Evolutionary conservation across 306 rosid genomes (phyloP).

Genomic region (Quercus variabilis): DNA sequence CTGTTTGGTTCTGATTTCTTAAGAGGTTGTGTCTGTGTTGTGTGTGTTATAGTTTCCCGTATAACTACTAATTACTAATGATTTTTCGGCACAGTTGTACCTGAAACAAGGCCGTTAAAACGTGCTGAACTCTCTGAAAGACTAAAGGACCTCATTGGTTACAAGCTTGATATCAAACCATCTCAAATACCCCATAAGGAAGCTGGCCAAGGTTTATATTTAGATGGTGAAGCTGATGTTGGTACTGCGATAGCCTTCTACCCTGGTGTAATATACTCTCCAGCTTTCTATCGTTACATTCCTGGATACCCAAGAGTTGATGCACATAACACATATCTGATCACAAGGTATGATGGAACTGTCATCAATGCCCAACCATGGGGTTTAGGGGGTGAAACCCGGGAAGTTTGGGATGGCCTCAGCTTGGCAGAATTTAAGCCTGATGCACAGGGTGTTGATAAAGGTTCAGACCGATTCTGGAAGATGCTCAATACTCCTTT

Average conservation of each 20-base stretch:
- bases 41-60: neutral
- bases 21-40: neutral
- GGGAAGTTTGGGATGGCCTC: slow-evolving; percentile 58
- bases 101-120: slow-evolving; percentile 52
- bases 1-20: neutral
- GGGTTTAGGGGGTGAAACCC: slow-evolving; percentile 68
- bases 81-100: slow-evolving; percentile 66
- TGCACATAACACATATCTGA: slow-evolving; percentile 74
- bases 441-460: slow-evolving; percentile 36
- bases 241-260: slow-evolving; percentile 80
- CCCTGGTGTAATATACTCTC: slow-evolving; percentile 82
- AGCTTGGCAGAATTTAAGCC: slow-evolving; percentile 24
- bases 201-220: slow-evolving; percentile 74
- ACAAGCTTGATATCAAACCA: slow-evolving; percentile 62
- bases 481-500: slow-evolving; percentile 73
- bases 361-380: slow-evolving; percentile 88
- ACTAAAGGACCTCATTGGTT: slow-evolving; percentile 66
- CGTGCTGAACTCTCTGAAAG: slow-evolving; percentile 57
- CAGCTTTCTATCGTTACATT: slow-evolving; percentile 77
- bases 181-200: slow-evolving; percentile 74
- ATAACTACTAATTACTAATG: slow-evolving; percentile 36
- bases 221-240: slow-evolving; percentile 69
- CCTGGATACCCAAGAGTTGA: slow-evolving; percentile 89
- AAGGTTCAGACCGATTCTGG: slow-evolving; percentile 67
- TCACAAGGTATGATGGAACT: slow-evolving; percentile 77